A percentile compares a stretch with the other conserved stretches of the same genome.
Conservation (phyloP, 345 rosid species). For the Microthlaspi erraticum region DNA sequence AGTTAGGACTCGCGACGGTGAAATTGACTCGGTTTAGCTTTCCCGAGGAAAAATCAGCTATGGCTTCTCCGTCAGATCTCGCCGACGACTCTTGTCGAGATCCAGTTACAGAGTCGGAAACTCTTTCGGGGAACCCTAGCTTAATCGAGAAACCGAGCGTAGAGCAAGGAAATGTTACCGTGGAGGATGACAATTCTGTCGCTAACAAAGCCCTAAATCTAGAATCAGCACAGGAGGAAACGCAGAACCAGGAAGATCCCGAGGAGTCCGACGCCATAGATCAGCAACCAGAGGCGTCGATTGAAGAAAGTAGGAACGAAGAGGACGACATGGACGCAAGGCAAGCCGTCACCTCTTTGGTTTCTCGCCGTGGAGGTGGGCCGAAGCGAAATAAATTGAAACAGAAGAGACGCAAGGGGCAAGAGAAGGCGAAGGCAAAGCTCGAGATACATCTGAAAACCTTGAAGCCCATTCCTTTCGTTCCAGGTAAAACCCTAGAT, state of each 20-base stretch:
- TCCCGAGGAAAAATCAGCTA: constrained; percentile 20
- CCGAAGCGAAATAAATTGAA: constrained; percentile 49
- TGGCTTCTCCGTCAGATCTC: constrained; percentile 46
- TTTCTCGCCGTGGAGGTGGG: constrained; percentile 53
- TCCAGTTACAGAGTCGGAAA: background rate
- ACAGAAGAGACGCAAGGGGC: constrained; percentile 45
- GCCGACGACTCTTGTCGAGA: constrained; percentile 23
- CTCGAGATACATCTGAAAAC: constrained; percentile 52
- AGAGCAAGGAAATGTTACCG: constrained; percentile 2
- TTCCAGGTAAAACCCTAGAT: constrained; percentile 54
- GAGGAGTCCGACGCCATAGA: constrained; percentile 27
- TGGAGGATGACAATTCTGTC: background rate
- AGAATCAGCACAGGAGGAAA: constrained; percentile 29
- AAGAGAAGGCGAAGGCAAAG: constrained; percentile 53
- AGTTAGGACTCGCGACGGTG: constrained; percentile 13
- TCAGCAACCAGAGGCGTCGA: constrained; percentile 30
- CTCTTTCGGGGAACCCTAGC: background rate
- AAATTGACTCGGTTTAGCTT: constrained; percentile 12
- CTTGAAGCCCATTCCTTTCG: constrained; percentile 70
- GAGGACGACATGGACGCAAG: constrained; percentile 41
- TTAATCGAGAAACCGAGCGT: constrained; percentile 15
- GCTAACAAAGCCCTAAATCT: constrained; percentile 23
- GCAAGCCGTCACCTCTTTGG: constrained; percentile 35
- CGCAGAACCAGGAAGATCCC: constrained; percentile 5
- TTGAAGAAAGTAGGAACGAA: constrained; percentile 35